Conservation (phyloP, 495 filamentous ascomycete species). For the Terfezia boudieri region DNA sequence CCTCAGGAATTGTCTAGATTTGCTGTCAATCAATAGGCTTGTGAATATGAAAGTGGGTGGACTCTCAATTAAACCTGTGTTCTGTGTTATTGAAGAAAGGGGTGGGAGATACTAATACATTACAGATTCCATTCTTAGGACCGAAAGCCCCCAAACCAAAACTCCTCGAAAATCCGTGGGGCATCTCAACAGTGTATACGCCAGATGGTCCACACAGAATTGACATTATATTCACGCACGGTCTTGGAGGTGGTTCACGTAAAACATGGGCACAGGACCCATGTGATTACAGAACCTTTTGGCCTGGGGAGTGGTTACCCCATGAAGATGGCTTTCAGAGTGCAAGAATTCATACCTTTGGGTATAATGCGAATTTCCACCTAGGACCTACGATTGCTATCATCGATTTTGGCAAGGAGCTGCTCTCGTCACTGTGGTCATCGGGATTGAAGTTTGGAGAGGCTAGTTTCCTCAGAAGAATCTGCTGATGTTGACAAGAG, state of each 20-base stretch:
- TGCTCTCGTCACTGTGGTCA: constrained; percentile 10
- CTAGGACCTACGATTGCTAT: constrained; percentile 8
- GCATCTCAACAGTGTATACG: too few relatives aligned
- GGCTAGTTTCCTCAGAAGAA: constrained; percentile 1
- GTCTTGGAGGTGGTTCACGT: constrained; percentile 20
- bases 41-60: too few relatives aligned
- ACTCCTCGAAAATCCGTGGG: too few relatives aligned
- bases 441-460: constrained; percentile 6
- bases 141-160: too few relatives aligned
- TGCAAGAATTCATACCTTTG: constrained; percentile 18
- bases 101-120: too few relatives aligned
- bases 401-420: constrained; percentile 16
- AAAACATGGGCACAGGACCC: constrained; percentile 21
- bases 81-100: too few relatives aligned
- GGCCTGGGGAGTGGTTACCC: constrained; percentile 23
- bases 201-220: not conserved
- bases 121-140: too few relatives aligned
- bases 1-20: too few relatives aligned
- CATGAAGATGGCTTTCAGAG: constrained; percentile 4
- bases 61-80: too few relatives aligned
- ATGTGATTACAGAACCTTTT: constrained; percentile 11
- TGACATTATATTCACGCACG: constrained; percentile 23
- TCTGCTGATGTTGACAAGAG: not conserved
- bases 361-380: constrained; percentile 18
- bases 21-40: too few relatives aligned